Base-by-base conservation (phyloP, 2,329 filamentous ascomycete species). In the Aspergillus tamarii region DNA sequence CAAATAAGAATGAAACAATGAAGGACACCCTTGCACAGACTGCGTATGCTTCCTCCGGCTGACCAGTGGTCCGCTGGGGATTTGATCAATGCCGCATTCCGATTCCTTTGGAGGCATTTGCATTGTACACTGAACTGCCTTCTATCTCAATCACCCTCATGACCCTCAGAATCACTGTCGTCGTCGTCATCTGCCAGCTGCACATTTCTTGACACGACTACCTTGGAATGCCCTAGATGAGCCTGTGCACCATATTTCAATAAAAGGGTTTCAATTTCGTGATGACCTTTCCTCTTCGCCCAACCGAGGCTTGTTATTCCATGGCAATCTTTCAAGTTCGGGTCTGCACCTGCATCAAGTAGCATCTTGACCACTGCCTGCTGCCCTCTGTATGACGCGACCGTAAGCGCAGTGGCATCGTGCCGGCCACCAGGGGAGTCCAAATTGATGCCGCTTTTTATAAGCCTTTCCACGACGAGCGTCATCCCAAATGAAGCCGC, bases 341-440 rank as follows among this genome's bases (percentile, higher is more conserved):
- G 45, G 6, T 48, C 45, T 48, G 45, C 23, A 14, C 45, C 45
- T 48, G 45, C 45, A 12, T 23, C 45, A 28, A 48, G 45, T 8
- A 48, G 19, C 21, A 14, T 48, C 45, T 48, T 28, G 21, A 48
- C 45, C 7, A 26, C 21, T 14, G 45, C 7, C 5, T 14, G 23
- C 23, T 48, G 45, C 11, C 45, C 45, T 48, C 45, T 48, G 21
- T 48, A 48, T 16, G 45, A 48, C 10, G 45, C 45, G 3, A 48
- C 45, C 14, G 21, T 48, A 48, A 48, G 45, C 7, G 45, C 21
- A 16, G 45, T 48, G 63, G 76, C n/a, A 16, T 26, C 45, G 23
- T 48, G 45, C 14, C 45, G 45, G 6, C 45, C 45, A 23, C 45
- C 45, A 16, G 45, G 45, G 21, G n/a, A 14, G 21, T 48, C 45